Percentiles rank a stretch among this genome's conserved stretches.
phyloP scores from a whole-genome alignment of 1,284 basidiomycete species.

The Athelia sp. region DNA sequence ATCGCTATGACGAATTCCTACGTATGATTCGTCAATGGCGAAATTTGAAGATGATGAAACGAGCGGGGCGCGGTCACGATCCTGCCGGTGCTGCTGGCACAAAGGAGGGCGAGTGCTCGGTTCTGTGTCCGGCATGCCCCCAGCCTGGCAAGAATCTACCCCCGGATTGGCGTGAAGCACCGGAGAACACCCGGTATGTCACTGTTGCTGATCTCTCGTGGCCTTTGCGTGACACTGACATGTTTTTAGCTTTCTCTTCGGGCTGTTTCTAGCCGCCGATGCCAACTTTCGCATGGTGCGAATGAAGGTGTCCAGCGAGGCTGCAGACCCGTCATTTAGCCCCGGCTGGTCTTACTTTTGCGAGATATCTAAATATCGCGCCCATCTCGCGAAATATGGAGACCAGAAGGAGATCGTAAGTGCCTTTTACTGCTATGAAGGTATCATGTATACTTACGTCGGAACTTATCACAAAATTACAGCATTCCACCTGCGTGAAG shows the following conservation, averaged over 20 bases:
- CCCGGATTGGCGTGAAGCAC: slow-evolving; percentile 15
- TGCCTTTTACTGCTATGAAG: not conserved
- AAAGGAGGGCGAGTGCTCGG: slow-evolving; percentile 19
- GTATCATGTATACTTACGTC: not conserved
- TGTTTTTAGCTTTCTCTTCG: slow-evolving; percentile 19
- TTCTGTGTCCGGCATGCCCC: slow-evolving; percentile 31
- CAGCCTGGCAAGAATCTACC: slow-evolving; percentile 26
- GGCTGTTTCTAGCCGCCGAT: not conserved
- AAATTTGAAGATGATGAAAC: slow-evolving; percentile 25
- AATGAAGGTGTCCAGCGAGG: not conserved
- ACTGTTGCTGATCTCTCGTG: too few species aligned
- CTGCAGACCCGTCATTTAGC: not conserved
- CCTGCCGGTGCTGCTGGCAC: slow-evolving; percentile 15
- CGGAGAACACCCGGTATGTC: slow-evolving; percentile 2
- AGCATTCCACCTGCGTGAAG: not conserved
- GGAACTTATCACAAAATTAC: not conserved
- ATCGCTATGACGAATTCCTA: slow-evolving; percentile 20
- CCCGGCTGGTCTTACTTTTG: not conserved
- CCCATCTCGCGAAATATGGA: not conserved
- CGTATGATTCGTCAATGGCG: slow-evolving; percentile 22
- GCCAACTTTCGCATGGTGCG: not conserved
- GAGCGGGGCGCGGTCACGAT: slow-evolving; percentile 24
- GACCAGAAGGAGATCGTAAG: not conserved
- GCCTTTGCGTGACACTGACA: too few species aligned
- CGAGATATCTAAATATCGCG: not conserved